A percentile compares a stretch with the other conserved stretches of the same genome.
phyloP scores from a whole-genome alignment of 257 asterid species.

The Ilex asprella region DNA sequence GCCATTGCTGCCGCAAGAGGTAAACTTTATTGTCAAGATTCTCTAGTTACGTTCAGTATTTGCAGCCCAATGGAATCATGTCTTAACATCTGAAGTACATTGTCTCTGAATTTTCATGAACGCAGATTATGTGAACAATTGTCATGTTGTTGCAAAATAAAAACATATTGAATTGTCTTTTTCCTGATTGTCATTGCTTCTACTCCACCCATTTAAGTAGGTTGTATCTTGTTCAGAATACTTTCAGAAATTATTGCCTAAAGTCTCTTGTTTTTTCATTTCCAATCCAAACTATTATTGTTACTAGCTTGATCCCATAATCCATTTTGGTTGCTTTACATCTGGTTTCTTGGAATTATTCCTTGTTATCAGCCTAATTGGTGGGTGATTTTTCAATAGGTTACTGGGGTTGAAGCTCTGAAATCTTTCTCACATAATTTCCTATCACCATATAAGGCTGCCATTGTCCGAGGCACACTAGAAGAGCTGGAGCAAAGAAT shows the following conservation, averaged over 20 bases:
- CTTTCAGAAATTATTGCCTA: not conserved
- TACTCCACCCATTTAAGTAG: too few species aligned
- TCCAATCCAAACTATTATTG: constrained; percentile 1
- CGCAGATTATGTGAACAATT: not conserved
- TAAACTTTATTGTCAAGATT: constrained; percentile 10
- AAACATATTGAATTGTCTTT: too few species aligned
- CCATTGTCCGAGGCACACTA: constrained; percentile 45
- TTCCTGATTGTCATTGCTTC: not conserved
- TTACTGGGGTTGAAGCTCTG: constrained; percentile 83
- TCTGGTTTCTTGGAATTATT: too few species aligned
- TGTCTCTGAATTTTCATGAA: too few species aligned
- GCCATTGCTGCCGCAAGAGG: constrained; percentile 97
- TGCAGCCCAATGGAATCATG: too few species aligned
- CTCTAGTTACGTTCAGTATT: not conserved
- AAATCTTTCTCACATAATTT: constrained; percentile 56
- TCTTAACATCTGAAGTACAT: too few species aligned
- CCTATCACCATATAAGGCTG: constrained; percentile 52
- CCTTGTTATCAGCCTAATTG: not conserved
- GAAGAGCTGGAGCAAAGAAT: constrained; percentile 68
- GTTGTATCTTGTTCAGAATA: too few species aligned
- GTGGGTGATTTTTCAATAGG: constrained; percentile 31
- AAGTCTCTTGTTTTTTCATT: too few species aligned
- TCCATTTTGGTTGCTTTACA: not conserved
- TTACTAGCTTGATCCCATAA: too few species aligned
- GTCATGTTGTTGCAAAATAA: not conserved